Evolutionary conservation across 2,329 filamentous ascomycete genomes (phyloP), one percentile per base, ranked within the genome.

Genomic region (Pseudocercospora cruenta): DNA sequence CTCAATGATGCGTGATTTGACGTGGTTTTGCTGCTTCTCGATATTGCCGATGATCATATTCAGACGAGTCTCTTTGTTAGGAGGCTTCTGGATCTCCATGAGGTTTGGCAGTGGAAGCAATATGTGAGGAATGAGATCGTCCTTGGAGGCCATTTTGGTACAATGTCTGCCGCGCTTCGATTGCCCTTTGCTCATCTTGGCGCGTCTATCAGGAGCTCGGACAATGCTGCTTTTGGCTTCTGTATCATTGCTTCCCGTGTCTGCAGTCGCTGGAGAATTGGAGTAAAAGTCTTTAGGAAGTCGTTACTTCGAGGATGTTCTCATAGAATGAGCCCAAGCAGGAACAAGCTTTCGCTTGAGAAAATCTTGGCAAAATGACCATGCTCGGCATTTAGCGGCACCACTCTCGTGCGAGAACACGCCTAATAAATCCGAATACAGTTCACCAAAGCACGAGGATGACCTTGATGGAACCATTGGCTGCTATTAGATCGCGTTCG

Each of bases 41-140:
- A 74, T 62, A 39, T 74, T 74, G 16, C 66, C 31, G 31, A 73
- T 69, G 58, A 73, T 73, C 59, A 62, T 63, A 21, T 68, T 64
- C 28, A 73, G 63, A 6, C 64, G 62, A 21, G 71, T 64, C 58
- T 71, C 68, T 60, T 63, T 64, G 24, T 51, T 65, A 12, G 45
- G 51, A 12, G 58, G 60, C 33, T 53, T 66, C 22, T 64, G 71
- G 31, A 68, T 39, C 21, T 64, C 36, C 19, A 68, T 62, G 16
- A 69, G 51, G 31, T 58, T 65, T 0, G 70, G 70, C 7, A 72
- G 36, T 2, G 69, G 68, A 1, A 67, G 66, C 62, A 64, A 69
- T 19, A 72, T 65, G 60, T 72, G 68, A 14, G 66, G 60, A 19
- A 59, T 59, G 21, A 70, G 33, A 61, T 58, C 51, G 55, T 67